Base-by-base conservation (phyloP, 208 protist genomes). In the Wallacemonas sp. region DNA sequence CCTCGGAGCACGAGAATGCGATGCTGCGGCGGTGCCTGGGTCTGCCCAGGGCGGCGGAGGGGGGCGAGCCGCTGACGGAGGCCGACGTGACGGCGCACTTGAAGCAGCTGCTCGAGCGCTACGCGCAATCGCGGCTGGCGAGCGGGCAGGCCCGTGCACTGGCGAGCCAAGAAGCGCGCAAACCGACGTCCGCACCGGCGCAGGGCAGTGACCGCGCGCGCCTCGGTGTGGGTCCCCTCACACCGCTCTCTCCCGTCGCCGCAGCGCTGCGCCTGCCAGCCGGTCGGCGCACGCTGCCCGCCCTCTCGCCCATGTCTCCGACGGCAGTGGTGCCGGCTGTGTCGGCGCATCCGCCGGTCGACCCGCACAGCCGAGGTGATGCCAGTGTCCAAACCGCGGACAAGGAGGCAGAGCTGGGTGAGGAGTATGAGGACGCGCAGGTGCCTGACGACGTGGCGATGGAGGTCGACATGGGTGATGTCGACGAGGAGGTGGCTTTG, bases 1-100 rank as follows among this genome's bases (percentile, higher is more conserved):
- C 41, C 32, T 61, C 93, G 10, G 71, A 65, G 41, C 11, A 20
- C 7, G 87, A 96, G 67, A 94, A 94, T 22, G 57, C 55, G 5
- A 16, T 84, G 41, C 68, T 95, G 39, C 84, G 89, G 10, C 41
- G 57, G 14, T 69, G 63, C 14, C 67, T 88, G n/a, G 23, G 61
- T 2, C 57, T 84, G 10, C 77, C 76, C 23, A 45, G 23, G 57
- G 39, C 61, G 65, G 33, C 44, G 32, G 48, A 69, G 31, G 49
- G 61, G 28, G 22, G 67, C 32, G 68, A 50, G 46, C 61, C 22
- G 45, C 61, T 74, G 32, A 68, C 63, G 23, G 44, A 8, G 23
- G 33, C 50, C 5, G n/a, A 7, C 29, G 32, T 68, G 23, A 33
- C 16, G 29, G 31, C 31, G 12, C 63, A 68, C 22, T 48, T 68